Conservation (phyloP, 495 filamentous ascomycete genomes). For the Neurospora sp. region DNA sequence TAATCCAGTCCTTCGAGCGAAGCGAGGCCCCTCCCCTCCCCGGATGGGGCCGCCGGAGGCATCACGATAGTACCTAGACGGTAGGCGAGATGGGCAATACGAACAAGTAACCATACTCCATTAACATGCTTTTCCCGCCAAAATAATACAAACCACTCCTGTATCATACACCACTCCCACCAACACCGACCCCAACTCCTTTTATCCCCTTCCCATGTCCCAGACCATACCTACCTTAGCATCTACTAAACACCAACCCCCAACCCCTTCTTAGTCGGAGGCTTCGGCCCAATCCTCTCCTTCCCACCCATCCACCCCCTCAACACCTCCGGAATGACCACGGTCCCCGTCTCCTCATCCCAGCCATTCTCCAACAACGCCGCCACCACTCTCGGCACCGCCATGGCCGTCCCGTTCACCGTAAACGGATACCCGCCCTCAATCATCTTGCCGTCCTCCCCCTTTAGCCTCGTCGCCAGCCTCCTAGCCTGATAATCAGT, state of each 20-base stretch:
- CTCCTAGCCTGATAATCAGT: constrained; percentile 89
- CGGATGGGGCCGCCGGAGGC: not conserved
- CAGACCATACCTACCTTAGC: not conserved
- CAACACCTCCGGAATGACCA: constrained; percentile 67
- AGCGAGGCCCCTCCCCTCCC: not conserved
- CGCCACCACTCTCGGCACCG: constrained; percentile 80
- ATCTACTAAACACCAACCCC: not conserved
- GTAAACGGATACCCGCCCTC: constrained; percentile 57
- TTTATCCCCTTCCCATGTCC: not conserved
- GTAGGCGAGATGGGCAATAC: not conserved
- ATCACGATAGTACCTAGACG: not conserved
- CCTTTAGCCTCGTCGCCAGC: constrained; percentile 57
- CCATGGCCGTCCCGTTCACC: constrained; percentile 88
- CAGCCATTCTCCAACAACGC: constrained; percentile 92
- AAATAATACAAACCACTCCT: not conserved
- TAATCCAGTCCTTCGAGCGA: not conserved
- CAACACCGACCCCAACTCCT: not conserved
- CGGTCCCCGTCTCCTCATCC: constrained; percentile 52
- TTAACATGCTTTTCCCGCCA: not conserved
- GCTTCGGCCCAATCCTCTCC: constrained; percentile 48
- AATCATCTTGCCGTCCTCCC: constrained; percentile 29
- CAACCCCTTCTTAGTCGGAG: not conserved
- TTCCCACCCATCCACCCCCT: constrained; percentile 68
- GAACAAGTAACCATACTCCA: not conserved
- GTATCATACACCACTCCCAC: not conserved